These are phyloP conservation scores for Sphagnum contortum DNA, from an alignment of 225 moss, liverwort and hornwort species.

Conservation along the genomic window DNA sequence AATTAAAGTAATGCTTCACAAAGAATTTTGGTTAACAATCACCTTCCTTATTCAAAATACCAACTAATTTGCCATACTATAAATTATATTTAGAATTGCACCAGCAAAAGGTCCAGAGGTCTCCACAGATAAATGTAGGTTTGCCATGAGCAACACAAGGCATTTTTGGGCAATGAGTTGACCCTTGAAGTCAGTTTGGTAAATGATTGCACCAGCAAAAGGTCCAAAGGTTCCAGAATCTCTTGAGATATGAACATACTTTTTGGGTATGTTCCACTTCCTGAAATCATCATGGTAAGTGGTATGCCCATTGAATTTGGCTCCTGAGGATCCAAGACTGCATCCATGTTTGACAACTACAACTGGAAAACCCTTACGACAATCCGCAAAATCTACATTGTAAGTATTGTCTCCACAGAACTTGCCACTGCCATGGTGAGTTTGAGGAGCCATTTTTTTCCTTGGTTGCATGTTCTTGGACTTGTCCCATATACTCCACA, in stretches of 20 bases:
- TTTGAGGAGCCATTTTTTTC: slow-evolving; percentile 1
- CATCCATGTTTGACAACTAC: slow-evolving; percentile 16
- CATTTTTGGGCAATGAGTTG: slow-evolving; percentile 9
- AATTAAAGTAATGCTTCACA: too few species aligned
- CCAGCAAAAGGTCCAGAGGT: too few species aligned
- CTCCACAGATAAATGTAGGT: slow-evolving; percentile 30
- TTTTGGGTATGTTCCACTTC: slow-evolving; percentile 29
- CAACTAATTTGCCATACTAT: too few species aligned
- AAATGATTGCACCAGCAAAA: slow-evolving; percentile 15
- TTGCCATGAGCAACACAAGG: slow-evolving; percentile 2
- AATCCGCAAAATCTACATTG: slow-evolving; percentile 18
- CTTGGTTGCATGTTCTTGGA: slow-evolving; percentile 15
- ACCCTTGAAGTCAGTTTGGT: slow-evolving; percentile 24
- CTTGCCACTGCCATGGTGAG: not conserved
- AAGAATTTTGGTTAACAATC: too few species aligned
- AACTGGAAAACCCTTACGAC: not conserved
- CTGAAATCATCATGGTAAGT: slow-evolving; percentile 40
- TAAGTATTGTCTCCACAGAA: slow-evolving; percentile 18
- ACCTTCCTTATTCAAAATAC: too few species aligned
- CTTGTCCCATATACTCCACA: slow-evolving; percentile 28
- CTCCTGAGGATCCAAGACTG: slow-evolving; percentile 19
- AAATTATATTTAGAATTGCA: too few species aligned
- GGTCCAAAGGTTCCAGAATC: slow-evolving; percentile 3
- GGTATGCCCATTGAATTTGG: slow-evolving; percentile 19
- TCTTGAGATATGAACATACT: slow-evolving; percentile 8